Base-by-base conservation (phyloP, 192 early-diverging fungal genomes). In the Backusella tuberculispora region DNA sequence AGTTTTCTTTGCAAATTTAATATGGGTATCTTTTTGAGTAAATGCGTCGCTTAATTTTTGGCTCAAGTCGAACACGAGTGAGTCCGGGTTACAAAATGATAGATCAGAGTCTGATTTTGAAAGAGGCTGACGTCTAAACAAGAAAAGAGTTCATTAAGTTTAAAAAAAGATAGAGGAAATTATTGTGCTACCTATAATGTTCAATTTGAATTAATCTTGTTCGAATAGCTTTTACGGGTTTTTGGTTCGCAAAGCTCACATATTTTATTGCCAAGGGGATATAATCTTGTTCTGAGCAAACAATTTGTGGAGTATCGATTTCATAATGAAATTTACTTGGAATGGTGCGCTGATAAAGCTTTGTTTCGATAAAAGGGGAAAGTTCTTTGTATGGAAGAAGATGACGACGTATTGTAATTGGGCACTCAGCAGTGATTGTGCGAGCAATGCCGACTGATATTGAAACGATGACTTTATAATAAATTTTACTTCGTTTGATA, bases 301-400 rank as follows among this genome's bases (percentile, higher is more conserved):
- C 44, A 15, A 76, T 63, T 15, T 72, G 74, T 5, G 78, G 78
- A 10, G 66, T 66, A 42, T 80, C 74, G 17, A 80, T 69, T 41
- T 80, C 78, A 17, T 76, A 80, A 48, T 80, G 78, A 63, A 80
- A 80, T 76, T 76, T 80, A n/a, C 74, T 70, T n/a, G 78, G 78
- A 6, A 80, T 40, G 2, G 78, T 80, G 29, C 66, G 46, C 41
- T 80, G 40, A 40, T 66, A 72, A 29, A 80, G 26, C 38, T 68
- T 64, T 44, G 78, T 69, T 69, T 80, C 78, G 4, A 76, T 65
- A n/a, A 73, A 50, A 34, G 78, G 78, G 1, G 70, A 48, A 3
- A 73, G 24, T 63, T 80, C 74, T 26, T 66, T 63, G 26, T 63
- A 76, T 6, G 78, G 74, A 19, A 80, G 40, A 3, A 76, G 43